These are phyloP conservation scores for Daldinia vernicosa DNA, from an alignment of 495 filamentous ascomycete genomes.

Conservation along the genomic window DNA sequence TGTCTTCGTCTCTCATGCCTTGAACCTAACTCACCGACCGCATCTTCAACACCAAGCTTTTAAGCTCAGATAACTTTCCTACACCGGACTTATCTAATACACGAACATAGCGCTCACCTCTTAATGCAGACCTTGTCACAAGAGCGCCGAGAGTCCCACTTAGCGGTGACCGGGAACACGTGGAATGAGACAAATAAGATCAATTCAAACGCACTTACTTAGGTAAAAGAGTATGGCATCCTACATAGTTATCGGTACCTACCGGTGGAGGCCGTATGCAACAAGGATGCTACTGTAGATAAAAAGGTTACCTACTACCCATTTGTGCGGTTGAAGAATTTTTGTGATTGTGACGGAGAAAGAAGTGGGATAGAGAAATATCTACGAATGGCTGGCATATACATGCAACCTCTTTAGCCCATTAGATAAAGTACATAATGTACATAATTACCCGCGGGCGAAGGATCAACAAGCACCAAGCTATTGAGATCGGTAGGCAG, in stretches of 20 bases:
- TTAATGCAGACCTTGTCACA: conserved; percentile 36
- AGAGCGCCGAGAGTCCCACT: conserved; percentile 33
- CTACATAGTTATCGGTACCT: conserved; percentile 28
- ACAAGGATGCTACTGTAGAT: conserved; percentile 27
- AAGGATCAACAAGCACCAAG: conserved; percentile 39
- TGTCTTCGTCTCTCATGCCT: neutral
- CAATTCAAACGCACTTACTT: conserved; percentile 11
- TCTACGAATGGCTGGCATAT: too few relatives aligned
- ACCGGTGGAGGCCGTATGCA: conserved; percentile 27
- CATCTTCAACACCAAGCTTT: conserved; percentile 14
- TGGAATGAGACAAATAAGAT: conserved; percentile 27
- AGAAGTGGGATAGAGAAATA: neutral
- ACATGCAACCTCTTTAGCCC: conserved; percentile 34
- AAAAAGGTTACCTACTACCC: conserved; percentile 2
- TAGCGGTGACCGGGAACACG: conserved; percentile 41
- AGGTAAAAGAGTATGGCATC: conserved; percentile 2
- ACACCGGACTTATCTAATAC: neutral
- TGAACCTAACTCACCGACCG: neutral
- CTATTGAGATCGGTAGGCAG: conserved; percentile 18
- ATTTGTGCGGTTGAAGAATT: neutral
- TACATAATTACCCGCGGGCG: conserved; percentile 22
- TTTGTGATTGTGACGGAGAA: neutral
- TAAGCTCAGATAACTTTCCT: conserved; percentile 28
- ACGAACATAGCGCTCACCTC: neutral
- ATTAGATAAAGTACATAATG: conserved; percentile 16